These are phyloP conservation scores for Bocquillonia castaneifolia DNA, from an alignment of 441 rosid species.

Conservation along the genomic window DNA sequence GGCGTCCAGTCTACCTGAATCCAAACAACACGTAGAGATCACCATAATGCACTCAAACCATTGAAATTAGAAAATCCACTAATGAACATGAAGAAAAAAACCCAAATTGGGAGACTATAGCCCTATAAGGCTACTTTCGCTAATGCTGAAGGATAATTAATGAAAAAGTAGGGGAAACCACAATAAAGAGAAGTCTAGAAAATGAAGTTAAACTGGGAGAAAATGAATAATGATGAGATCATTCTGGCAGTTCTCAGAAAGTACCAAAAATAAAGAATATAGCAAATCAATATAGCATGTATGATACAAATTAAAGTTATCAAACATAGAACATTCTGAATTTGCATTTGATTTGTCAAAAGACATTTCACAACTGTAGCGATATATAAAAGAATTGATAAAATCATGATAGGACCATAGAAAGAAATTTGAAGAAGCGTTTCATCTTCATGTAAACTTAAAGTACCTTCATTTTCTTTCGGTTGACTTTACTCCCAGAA, in stretches of 20 bases:
- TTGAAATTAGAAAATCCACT: background rate
- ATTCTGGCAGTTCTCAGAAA: background rate
- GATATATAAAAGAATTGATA: too few species aligned
- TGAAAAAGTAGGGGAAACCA: background rate
- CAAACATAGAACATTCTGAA: background rate
- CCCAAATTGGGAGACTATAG: background rate
- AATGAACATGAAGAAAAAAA: background rate
- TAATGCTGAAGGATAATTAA: background rate
- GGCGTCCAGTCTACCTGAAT: constrained; percentile 92
- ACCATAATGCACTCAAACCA: constrained; percentile 2
- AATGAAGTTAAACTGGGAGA: background rate
- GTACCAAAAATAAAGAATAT: background rate
- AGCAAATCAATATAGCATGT: background rate
- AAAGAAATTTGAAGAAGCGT: background rate
- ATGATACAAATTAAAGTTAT: background rate
- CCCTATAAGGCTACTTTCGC: background rate
- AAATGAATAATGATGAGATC: background rate
- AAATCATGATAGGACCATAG: background rate
- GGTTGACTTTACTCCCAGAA: constrained; percentile 37
- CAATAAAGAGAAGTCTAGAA: background rate
- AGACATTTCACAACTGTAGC: background rate
- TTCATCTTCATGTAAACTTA: constrained; percentile 6
- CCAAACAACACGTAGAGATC: constrained; percentile 9
- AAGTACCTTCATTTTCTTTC: constrained; percentile 71
- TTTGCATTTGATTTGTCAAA: background rate